A percentile compares a stretch with the other conserved stretches of the same genome.
These are phyloP conservation scores for Neospora caninum DNA, from an alignment of 169 alveolate genomes.

Conservation along the genomic window DNA sequence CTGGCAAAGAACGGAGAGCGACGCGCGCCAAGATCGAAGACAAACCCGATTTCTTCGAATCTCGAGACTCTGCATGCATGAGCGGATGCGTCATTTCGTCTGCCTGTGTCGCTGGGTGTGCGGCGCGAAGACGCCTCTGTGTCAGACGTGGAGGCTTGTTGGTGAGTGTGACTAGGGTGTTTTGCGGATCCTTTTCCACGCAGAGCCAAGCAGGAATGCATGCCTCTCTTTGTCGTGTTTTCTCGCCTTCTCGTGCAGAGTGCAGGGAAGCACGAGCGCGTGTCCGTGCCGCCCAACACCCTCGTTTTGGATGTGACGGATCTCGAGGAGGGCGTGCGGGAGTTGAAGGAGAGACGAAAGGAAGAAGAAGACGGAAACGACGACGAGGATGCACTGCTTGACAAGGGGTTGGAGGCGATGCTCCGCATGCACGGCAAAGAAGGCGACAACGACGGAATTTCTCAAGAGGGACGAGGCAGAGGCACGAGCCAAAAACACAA, in stretches of 20 bases:
- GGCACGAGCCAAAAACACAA: background rate
- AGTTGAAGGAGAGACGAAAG: background rate
- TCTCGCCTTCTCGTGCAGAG: background rate
- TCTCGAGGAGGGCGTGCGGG: background rate
- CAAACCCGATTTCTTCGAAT: no score
- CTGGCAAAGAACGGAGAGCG: no score
- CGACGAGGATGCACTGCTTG: background rate
- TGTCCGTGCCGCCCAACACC: conserved; percentile 26
- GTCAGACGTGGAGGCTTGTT: no score
- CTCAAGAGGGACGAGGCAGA: background rate
- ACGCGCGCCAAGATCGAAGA: no score
- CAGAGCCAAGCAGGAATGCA: no score
- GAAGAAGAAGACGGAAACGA: background rate
- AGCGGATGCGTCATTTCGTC: no score
- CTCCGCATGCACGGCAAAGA: background rate
- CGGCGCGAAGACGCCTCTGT: no score
- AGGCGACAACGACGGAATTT: background rate
- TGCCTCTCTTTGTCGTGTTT: no score
- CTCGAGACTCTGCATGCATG: no score
- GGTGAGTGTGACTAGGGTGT: no score
- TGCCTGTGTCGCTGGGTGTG: no score
- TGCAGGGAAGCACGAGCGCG: background rate
- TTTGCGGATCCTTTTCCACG: no score
- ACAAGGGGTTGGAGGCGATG: background rate
- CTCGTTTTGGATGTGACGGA: conserved; percentile 35